Evolutionary conservation across 163 green algal species (phyloP).

Genomic region (Coccomyxa subellipsoidea): DNA sequence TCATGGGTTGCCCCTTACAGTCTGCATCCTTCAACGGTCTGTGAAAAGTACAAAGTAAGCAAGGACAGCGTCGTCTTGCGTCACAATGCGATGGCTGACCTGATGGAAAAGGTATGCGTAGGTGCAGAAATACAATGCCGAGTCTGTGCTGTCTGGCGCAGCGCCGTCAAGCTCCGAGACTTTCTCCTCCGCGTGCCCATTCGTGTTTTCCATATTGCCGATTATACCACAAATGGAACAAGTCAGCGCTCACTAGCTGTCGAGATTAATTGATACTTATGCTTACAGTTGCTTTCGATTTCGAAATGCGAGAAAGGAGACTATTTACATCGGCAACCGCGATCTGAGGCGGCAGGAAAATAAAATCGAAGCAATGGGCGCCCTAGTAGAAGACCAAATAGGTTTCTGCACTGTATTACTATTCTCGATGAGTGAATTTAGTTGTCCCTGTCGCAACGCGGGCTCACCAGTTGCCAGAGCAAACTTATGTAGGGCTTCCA

Average conservation of each 20-base stretch:
- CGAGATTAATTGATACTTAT: no score
- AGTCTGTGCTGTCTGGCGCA: conserved; percentile 77
- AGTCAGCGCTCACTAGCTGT: not conserved
- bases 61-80: no score
- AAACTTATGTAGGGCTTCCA: not conserved
- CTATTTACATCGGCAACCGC: no score
- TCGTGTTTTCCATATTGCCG: not conserved
- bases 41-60: not conserved
- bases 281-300: no score
- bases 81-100: conserved; percentile 30
- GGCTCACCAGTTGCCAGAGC: not conserved
- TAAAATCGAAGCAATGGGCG: not conserved
- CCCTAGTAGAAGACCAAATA: not conserved
- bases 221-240: not conserved
- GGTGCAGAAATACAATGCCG: conserved; percentile 94
- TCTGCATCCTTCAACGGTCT: not conserved
- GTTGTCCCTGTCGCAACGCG: no score
- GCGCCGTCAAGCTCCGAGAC: conserved; percentile 59
- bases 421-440: no score
- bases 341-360: not conserved
- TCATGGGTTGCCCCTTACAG: no score
- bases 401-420: no score
- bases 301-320: no score
- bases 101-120: conserved; percentile 95
- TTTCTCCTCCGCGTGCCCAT: conserved; percentile 6